Evolutionary conservation across 495 filamentous ascomycete genomes (phyloP), one percentile per base, ranked within the genome.

Genomic region (Daldinia loculata): DNA sequence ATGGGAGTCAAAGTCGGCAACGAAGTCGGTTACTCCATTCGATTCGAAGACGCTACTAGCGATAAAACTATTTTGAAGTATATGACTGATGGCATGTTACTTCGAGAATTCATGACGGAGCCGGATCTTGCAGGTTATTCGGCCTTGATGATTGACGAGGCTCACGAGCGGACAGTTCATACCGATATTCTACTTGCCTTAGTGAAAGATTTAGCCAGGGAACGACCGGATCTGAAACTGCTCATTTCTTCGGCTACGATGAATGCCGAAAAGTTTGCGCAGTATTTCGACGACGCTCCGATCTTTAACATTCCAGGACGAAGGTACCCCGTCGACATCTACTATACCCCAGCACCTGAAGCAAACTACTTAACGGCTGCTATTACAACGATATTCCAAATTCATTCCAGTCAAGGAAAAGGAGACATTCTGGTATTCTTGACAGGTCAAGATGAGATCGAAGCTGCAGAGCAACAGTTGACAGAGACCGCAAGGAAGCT

Each of bases 71-170:
- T 94, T 43, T 79, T 99, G 27, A 97, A 98, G 79, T 99, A 97
- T 77, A 97, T 97, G 93, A 99, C 95, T 2, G 95, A 99, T 77
- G 95, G 95, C 67, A 98, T 98, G 94, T 84, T 98, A 48, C 83
- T 98, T 19, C 87, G 94, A 75, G 95, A 98, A 75, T 90, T 98
- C 69, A 86, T 98, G 71, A 94, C 93, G 0, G 94, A 97, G 77
- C 95, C 96, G 0, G 91, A 93, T 61, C 80, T 98, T 11, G 85
- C 89, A 11, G 88, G 87, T n/a, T 98, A 98, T 75, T 90, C 93
- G 0, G 92, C 91, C 3, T 75, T 99, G 68, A 97, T 99, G 91
- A 95, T 99, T 67, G 95, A 99, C 75, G 95, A 99, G 77, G 95
- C 96, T 17, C 95, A 99, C 86, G 95, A 99, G 76, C 85, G 95